Percentiles rank a stretch among this genome's conserved stretches.
Conservation (phyloP, 2,329 filamentous ascomycete genomes). For the Aspergillus viridinutans region DNA sequence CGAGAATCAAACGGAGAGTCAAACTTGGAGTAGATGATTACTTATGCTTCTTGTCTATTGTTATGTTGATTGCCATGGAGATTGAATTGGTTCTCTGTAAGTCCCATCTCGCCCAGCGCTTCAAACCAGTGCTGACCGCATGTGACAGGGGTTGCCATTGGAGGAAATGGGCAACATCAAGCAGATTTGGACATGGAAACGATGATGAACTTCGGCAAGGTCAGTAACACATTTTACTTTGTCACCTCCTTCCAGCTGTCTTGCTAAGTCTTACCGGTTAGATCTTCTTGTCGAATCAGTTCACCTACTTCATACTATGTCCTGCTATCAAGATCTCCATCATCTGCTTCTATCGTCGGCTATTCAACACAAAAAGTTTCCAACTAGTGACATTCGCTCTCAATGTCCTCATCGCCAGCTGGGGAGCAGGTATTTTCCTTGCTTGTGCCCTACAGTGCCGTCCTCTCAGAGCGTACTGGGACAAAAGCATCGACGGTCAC, state of each 20-base stretch:
- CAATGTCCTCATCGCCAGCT: conserved; percentile 20
- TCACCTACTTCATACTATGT: conserved; percentile 31
- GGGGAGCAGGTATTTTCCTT: conserved; percentile 28
- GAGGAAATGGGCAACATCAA: conserved; percentile 27
- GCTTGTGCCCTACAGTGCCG: conserved; percentile 31
- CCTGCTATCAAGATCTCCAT: conserved; percentile 32
- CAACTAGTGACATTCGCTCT: conserved; percentile 11
- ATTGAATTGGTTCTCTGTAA: conserved; percentile 28
- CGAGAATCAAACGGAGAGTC: conserved; percentile 26
- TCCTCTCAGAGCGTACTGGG: conserved; percentile 29
- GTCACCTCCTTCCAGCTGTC: not conserved
- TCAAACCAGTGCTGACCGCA: conserved; percentile 6
- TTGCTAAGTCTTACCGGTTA: conserved; percentile 6
- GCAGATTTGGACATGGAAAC: conserved; percentile 17
- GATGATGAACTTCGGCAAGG: conserved; percentile 28
- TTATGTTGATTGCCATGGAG: conserved; percentile 27
- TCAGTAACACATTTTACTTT: conserved; percentile 6
- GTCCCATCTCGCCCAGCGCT: not conserved
- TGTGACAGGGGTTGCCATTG: conserved; percentile 29
- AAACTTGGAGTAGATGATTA: conserved; percentile 30
- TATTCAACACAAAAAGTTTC: conserved; percentile 29
- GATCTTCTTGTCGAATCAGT: conserved; percentile 34
- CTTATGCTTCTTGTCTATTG: conserved; percentile 23
- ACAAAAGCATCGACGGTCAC: conserved; percentile 20
- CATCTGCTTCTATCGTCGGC: conserved; percentile 32